Conservation (phyloP, 352 stramenopile species). For the Globisporangium viniferum region DNA sequence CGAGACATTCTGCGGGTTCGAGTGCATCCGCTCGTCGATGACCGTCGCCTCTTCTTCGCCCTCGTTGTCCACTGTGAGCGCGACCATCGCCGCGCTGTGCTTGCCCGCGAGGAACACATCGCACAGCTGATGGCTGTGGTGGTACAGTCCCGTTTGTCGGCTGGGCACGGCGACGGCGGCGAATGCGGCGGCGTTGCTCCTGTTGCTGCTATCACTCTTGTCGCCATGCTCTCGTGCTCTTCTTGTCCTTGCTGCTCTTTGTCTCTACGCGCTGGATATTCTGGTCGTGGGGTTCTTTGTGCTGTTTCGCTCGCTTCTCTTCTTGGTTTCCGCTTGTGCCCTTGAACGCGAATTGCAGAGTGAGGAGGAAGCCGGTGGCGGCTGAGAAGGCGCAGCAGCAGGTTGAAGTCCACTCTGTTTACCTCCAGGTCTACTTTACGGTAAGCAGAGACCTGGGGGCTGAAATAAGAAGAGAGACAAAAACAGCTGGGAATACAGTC, state of each 20-base stretch:
- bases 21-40: constrained; percentile 14
- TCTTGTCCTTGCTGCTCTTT: neutral
- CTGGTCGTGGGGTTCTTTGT: neutral
- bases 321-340: neutral
- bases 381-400: constrained; percentile 3
- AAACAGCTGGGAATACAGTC: constrained; percentile 3
- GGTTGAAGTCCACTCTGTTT: constrained; percentile 3
- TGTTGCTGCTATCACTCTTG: constrained; percentile 1
- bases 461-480: neutral
- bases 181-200: neutral
- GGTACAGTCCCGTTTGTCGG: constrained; percentile 20
- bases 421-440: neutral
- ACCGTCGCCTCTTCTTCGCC: constrained; percentile 13
- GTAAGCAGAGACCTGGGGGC: neutral
- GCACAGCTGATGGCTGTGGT: constrained; percentile 28
- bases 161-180: constrained; percentile 39
- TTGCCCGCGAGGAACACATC: constrained; percentile 67
- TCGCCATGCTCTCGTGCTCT: neutral
- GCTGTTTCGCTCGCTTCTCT: neutral
- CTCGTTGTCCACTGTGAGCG: constrained; percentile 28
- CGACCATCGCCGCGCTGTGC: constrained; percentile 44
- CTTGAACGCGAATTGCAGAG: neutral
- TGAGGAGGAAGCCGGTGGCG: neutral
- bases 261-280: no score
- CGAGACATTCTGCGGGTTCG: constrained; percentile 35